Percentiles rank a stretch among this genome's conserved stretches.
These are phyloP conservation scores for Solanum peruvianum DNA, from an alignment of 257 asterid species.

Conservation along the genomic window DNA sequence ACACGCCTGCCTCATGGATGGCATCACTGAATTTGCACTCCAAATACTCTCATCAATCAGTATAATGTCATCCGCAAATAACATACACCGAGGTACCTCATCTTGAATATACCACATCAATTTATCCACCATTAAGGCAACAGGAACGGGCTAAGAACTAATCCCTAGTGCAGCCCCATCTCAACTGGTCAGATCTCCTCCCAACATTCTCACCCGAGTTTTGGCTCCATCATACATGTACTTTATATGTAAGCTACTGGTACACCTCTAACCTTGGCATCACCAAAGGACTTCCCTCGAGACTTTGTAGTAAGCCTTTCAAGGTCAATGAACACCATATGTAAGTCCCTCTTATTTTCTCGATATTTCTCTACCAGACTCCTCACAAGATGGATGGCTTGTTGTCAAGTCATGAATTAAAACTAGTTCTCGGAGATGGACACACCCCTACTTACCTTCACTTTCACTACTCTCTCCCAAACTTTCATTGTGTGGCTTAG, in stretches of 20 bases:
- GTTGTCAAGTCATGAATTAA: neutral
- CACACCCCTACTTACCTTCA: neutral
- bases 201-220: neutral
- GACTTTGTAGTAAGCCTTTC: neutral
- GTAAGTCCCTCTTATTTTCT: neutral
- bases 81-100: neutral
- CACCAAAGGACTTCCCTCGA: neutral
- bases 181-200: neutral
- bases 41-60: neutral
- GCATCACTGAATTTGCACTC: neutral
- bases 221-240: neutral
- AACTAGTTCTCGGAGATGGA: neutral
- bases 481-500: neutral
- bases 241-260: neutral
- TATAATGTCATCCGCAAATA: neutral
- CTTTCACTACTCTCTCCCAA: neutral
- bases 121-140: neutral
- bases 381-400: neutral
- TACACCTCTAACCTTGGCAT: neutral
- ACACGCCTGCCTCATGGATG: neutral
- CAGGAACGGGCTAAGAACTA: neutral
- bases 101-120: neutral
- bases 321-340: neutral
- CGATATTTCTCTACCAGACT: neutral
- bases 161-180: neutral